Evolutionary conservation across 768 basidiomycete species (phyloP).

Genomic region (Termitomyces eurrhizus): DNA sequence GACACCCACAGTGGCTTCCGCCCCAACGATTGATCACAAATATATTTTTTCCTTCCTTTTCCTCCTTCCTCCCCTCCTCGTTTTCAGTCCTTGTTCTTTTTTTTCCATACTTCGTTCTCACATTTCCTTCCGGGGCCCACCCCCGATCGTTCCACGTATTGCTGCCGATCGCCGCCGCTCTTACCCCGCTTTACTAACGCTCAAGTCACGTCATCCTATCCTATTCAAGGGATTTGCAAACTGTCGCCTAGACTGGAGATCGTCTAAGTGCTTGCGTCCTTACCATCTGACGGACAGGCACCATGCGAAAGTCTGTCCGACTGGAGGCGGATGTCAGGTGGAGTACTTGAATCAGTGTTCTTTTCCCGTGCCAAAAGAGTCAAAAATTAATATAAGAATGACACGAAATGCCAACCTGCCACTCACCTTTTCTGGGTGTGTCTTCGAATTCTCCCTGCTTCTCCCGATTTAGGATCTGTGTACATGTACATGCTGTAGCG

Average conservation of each 20-base stretch:
- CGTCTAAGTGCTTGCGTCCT: background rate
- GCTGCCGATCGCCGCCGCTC: slow-evolving; percentile 7
- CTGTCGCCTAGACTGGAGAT: background rate
- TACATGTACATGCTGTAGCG: slow-evolving; percentile 5
- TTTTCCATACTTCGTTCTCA: background rate
- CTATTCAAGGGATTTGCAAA: slow-evolving; percentile 1
- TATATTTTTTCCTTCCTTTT: background rate
- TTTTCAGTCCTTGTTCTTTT: background rate
- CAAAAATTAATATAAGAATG: slow-evolving; percentile 8
- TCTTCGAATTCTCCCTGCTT: slow-evolving; percentile 6
- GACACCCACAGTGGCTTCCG: slow-evolving; percentile 4
- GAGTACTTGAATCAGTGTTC: background rate
- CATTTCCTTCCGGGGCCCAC: background rate
- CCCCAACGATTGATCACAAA: background rate
- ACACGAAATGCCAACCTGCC: slow-evolving; percentile 12
- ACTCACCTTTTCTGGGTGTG: background rate
- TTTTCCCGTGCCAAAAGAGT: slow-evolving; percentile 4
- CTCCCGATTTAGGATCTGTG: slow-evolving; percentile 8
- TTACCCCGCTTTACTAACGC: slow-evolving; percentile 1
- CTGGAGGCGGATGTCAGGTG: slow-evolving; percentile 1
- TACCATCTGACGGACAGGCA: slow-evolving; percentile 4
- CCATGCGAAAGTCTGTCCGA: background rate
- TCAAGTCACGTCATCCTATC: background rate
- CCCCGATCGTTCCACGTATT: slow-evolving; percentile 11
- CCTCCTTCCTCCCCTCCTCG: background rate